Percentiles rank a stretch among this genome's conserved stretches.
Conservation (phyloP, 2,329 filamentous ascomycete species). For the Ophiocordyceps robertsii region DNA sequence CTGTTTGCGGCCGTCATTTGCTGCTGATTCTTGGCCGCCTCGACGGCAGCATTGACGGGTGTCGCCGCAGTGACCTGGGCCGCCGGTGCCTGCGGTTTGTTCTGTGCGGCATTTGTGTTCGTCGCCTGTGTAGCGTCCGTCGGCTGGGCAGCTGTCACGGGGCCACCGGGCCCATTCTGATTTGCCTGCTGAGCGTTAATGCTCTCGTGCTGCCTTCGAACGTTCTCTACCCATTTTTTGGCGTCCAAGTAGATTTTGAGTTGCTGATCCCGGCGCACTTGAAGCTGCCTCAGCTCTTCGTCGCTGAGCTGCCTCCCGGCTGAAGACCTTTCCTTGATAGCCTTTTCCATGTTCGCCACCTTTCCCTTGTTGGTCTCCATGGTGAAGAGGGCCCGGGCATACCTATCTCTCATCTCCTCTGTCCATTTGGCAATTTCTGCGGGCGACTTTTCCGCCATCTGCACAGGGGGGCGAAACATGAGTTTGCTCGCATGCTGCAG, state of each 20-base stretch:
- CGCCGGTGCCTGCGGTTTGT: slow-evolving; percentile 13
- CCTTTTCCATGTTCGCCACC: slow-evolving; percentile 26
- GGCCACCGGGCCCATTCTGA: slow-evolving; percentile 9
- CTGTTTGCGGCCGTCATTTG: slow-evolving; percentile 15
- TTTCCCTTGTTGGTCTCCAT: slow-evolving; percentile 33
- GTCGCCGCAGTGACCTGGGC: slow-evolving; percentile 18
- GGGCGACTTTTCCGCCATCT: slow-evolving; percentile 26
- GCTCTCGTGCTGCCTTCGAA: slow-evolving; percentile 30
- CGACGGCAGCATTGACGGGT: slow-evolving; percentile 29
- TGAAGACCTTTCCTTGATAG: slow-evolving; percentile 26
- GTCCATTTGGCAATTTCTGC: slow-evolving; percentile 35
- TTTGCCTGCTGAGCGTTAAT: slow-evolving; percentile 13
- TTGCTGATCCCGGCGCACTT: slow-evolving; percentile 28
- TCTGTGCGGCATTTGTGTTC: slow-evolving; percentile 7
- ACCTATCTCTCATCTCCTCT: slow-evolving; percentile 31
- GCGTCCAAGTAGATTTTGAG: slow-evolving; percentile 33
- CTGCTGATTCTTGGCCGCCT: slow-evolving; percentile 31
- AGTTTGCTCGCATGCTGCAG: slow-evolving; percentile 33
- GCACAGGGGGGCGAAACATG: slow-evolving; percentile 28
- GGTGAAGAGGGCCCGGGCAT: slow-evolving; percentile 31
- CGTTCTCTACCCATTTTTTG: slow-evolving; percentile 31
- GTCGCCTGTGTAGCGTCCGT: slow-evolving; percentile 9
- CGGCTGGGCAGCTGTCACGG: slow-evolving; percentile 9
- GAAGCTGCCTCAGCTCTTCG: slow-evolving; percentile 32
- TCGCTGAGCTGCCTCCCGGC: slow-evolving; percentile 29